Percentiles rank a stretch among this genome's conserved stretches.
Evolutionary conservation across 176 grass and related monocot species (phyloP).

Genomic region (Zea luxurians): DNA sequence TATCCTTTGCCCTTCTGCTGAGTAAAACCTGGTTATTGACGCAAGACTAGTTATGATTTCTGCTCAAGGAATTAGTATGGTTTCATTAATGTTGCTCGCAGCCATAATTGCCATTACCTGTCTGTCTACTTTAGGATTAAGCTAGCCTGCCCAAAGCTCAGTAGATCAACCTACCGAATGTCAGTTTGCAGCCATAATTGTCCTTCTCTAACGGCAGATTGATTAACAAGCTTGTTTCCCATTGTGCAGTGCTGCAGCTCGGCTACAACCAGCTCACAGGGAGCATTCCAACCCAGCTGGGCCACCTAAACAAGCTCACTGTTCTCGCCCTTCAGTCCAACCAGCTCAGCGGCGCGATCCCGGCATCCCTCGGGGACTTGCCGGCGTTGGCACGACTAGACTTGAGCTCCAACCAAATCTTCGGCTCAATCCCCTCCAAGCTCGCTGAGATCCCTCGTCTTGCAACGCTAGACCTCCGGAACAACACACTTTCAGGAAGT

Average conservation of each 20-base stretch:
- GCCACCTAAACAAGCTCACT: constrained; percentile 58
- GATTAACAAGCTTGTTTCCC: too few relatives aligned
- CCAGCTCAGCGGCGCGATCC: constrained; percentile 70
- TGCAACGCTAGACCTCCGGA: constrained; percentile 54
- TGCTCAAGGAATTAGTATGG: not conserved
- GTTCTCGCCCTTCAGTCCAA: constrained; percentile 83
- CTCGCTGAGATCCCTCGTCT: constrained; percentile 56
- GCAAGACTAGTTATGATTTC: not conserved
- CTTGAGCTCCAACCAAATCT: constrained; percentile 78
- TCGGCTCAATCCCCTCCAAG: constrained; percentile 77
- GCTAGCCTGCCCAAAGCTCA: constrained; percentile 11
- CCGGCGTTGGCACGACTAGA: constrained; percentile 59
- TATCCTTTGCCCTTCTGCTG: too few relatives aligned
- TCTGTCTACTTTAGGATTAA: constrained; percentile 30
- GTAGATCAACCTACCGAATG: constrained; percentile 8
- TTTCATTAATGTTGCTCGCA: not conserved
- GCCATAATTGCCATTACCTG: not conserved
- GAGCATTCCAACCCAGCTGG: constrained; percentile 74
- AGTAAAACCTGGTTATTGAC: not conserved
- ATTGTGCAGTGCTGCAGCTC: constrained; percentile 73
- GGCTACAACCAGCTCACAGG: constrained; percentile 72
- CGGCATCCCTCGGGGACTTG: constrained; percentile 63
- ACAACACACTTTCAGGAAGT: constrained; percentile 75
- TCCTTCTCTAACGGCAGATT: not conserved
- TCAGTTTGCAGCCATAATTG: constrained; percentile 22